These are phyloP conservation scores for Penicillium diatomitis DNA, from an alignment of 495 filamentous ascomycete species.

Conservation along the genomic window DNA sequence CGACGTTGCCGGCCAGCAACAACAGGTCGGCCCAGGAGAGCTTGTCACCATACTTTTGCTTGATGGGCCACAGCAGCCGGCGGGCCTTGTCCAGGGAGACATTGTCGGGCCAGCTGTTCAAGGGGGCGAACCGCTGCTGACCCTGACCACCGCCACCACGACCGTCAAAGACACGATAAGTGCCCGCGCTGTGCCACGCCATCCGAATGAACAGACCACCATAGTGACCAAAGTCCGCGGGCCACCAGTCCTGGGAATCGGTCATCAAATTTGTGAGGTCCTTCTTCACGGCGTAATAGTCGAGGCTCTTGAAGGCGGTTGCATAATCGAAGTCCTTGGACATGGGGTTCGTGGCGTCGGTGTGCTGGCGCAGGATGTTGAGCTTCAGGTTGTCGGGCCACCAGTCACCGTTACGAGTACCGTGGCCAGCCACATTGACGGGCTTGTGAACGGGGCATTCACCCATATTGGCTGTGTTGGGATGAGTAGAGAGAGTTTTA, in stretches of 20 bases:
- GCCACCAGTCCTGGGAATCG: conserved; percentile 69
- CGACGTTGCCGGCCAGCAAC: conserved; percentile 62
- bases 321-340: conserved; percentile 57
- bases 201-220: conserved; percentile 68
- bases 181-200: conserved; percentile 70
- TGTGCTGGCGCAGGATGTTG: conserved; percentile 65
- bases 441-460: conserved; percentile 42
- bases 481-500: no score
- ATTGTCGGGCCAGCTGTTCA: conserved; percentile 77
- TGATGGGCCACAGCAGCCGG: conserved; percentile 68
- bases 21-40: conserved; percentile 68
- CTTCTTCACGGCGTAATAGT: conserved; percentile 64
- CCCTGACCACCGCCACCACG: conserved; percentile 62
- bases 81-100: conserved; percentile 68
- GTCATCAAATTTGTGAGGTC: conserved; percentile 59
- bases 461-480: conserved; percentile 12
- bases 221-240: conserved; percentile 69
- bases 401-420: conserved; percentile 58
- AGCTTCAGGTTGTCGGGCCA: conserved; percentile 58
- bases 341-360: conserved; percentile 47
- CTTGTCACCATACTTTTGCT: conserved; percentile 74
- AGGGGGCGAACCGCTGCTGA: conserved; percentile 65
- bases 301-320: conserved; percentile 57
- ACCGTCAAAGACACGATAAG: conserved; percentile 63
- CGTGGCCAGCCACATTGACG: conserved; percentile 50